Conservation (phyloP, 805 yeast species). For the Candida nitratophila region DNA sequence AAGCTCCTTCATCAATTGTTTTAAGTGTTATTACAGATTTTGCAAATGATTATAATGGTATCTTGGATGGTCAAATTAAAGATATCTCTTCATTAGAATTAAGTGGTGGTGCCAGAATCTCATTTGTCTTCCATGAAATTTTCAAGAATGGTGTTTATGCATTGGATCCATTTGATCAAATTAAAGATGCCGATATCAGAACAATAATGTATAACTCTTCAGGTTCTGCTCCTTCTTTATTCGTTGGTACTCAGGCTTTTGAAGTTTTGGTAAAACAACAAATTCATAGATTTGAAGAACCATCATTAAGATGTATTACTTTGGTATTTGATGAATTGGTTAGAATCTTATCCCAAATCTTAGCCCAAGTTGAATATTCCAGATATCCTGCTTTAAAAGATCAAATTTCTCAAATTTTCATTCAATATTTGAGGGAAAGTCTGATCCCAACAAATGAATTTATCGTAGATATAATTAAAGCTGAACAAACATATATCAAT, state of each 20-base stretch:
- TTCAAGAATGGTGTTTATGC: conserved; percentile 88
- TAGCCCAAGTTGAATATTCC: conserved; percentile 72
- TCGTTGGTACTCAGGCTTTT: conserved; percentile 96
- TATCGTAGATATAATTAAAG: conserved; percentile 71
- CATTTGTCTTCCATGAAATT: conserved; percentile 94
- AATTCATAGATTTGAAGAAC: conserved; percentile 91
- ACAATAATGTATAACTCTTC: conserved; percentile 95
- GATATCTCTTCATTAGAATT: conserved; percentile 85
- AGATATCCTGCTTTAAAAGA: conserved; percentile 91
- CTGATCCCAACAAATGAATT: conserved; percentile 80
- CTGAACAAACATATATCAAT: conserved; percentile 92
- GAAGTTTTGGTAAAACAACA: conserved; percentile 94
- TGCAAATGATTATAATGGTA: conserved; percentile 83
- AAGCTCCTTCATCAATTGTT: conserved; percentile 84
- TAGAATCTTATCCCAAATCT: conserved; percentile 78
- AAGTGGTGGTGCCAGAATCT: conserved; percentile 96
- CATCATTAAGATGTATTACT: conserved; percentile 79
- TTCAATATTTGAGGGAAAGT: conserved; percentile 72
- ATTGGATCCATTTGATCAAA: conserved; percentile 93
- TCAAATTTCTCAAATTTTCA: conserved; percentile 71
- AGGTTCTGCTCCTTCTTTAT: conserved; percentile 92
- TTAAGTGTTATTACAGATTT: conserved; percentile 88
- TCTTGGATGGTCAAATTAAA: conserved; percentile 86
- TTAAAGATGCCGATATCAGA: conserved; percentile 91
- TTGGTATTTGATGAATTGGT: conserved; percentile 92